These are phyloP conservation scores for Aspergillus quadricinctus DNA, from an alignment of 2,329 filamentous ascomycete genomes.

Conservation along the genomic window DNA sequence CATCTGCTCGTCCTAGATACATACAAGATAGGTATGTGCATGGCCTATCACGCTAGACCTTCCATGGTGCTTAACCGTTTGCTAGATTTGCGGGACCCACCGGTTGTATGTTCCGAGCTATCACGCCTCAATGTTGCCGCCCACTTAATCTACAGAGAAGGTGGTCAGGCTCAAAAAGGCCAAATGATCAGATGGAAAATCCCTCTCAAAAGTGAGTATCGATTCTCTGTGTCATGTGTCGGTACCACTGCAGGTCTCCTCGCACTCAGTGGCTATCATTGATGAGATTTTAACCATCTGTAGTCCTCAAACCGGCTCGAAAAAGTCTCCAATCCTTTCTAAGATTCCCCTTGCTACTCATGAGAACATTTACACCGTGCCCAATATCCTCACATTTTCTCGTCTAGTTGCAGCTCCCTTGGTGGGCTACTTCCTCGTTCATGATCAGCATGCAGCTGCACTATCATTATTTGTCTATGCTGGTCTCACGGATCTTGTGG, in stretches of 20 bases:
- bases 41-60: background rate
- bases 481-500: constrained; percentile 83
- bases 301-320: constrained; percentile 18
- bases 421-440: constrained; percentile 82
- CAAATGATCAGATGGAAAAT: constrained; percentile 13
- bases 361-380: constrained; percentile 96
- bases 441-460: constrained; percentile 74
- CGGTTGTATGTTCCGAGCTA: background rate
- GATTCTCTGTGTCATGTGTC: background rate
- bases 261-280: background rate
- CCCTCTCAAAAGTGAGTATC: constrained; percentile 15
- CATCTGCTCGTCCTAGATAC: background rate
- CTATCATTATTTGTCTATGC: constrained; percentile 88
- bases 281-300: constrained; percentile 2
- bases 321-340: constrained; percentile 31
- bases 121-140: background rate
- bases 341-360: constrained; percentile 42
- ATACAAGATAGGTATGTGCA: constrained; percentile 1
- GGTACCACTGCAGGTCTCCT: background rate
- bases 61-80: background rate
- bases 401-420: constrained; percentile 77
- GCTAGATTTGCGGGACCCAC: background rate
- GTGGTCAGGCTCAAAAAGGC: constrained; percentile 21
- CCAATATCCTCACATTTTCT: constrained; percentile 85
- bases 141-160: constrained; percentile 15